Conservation (phyloP, 805 yeast species). For the Candida railenensis region DNA sequence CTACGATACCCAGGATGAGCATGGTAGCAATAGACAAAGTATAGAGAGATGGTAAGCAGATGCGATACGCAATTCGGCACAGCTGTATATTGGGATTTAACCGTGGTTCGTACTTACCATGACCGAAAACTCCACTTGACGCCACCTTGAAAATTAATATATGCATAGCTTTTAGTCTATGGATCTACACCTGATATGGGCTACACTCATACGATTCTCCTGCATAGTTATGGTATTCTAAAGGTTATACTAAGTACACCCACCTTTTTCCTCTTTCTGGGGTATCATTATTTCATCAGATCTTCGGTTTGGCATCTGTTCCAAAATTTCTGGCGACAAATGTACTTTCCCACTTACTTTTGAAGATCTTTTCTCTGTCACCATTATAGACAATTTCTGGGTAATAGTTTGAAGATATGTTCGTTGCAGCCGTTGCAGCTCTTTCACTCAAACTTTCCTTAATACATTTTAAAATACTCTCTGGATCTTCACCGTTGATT, state of each 20-base stretch:
- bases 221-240: background rate
- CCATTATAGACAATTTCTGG: constrained; percentile 21
- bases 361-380: constrained; percentile 14
- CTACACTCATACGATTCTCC: too few relatives aligned
- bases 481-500: constrained; percentile 52
- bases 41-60: too few relatives aligned
- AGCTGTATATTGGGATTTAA: too few relatives aligned
- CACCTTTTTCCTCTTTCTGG: too few relatives aligned
- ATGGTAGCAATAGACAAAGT: too few relatives aligned
- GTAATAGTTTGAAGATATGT: constrained; percentile 8
- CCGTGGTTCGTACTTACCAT: too few relatives aligned
- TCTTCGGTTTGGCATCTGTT: background rate
- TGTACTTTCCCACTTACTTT: background rate
- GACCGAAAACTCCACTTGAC: too few relatives aligned
- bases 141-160: too few relatives aligned
- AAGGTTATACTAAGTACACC: background rate
- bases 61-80: too few relatives aligned
- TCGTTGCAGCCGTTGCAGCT: constrained; percentile 15
- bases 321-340: background rate
- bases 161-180: too few relatives aligned
- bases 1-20: too few relatives aligned
- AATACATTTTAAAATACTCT: constrained; percentile 26
- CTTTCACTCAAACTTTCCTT: constrained; percentile 16
- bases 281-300: background rate
- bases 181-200: too few relatives aligned